Evolutionary conservation across 305 asterid genomes (phyloP), one percentile per base, ranked within the genome.

Genomic region (Solanum aculeatissimum): DNA sequence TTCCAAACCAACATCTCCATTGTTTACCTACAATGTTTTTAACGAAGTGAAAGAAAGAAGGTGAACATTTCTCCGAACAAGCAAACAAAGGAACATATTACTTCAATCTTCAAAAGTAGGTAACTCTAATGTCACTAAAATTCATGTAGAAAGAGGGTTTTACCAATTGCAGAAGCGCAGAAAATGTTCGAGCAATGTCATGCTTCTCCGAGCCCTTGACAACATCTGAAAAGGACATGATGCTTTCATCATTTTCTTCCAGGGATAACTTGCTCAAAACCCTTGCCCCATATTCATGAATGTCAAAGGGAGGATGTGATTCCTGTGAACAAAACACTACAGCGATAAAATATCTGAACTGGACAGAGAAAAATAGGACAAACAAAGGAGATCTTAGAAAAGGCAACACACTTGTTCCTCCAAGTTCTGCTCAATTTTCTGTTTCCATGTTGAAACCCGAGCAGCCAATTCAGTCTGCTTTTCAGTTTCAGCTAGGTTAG

Each of bases 111-210:
- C 63, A 58, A 51, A 51, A 11, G 63, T 10, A 51, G 27, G 23
- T 29, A 77, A 51, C 63, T 16, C 2, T 23, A 74, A 51, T 77
- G 82, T 77, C 47, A n/a, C 65, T 51, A 51, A 29, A 16, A 10
- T 32, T 78, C 29, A 53, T 9, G 45, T 53, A 51, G 66, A 78
- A 78, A 81, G 29, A 23, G 63, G 82, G 55, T 68, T 65, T 86
- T 94, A 97, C 99, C 95, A 97, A 70, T 90, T 97, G 99, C 80
- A 97, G 93, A 89, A 97, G 98, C 38, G 99, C 98, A 53, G 99
- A 95, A 90, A 97, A 97, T 54, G 98, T 91, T 79, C 99, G 94
- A 75, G 98, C 98, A 79, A 97, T 91, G 74, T 97, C 98, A 77
- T 97, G 98, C 91, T 97, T 97, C 82, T 89, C 88, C 84, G 93